Evolutionary conservation across 106 monocot genomes (phyloP).

Genomic region (Apostasia shenzhenica): DNA sequence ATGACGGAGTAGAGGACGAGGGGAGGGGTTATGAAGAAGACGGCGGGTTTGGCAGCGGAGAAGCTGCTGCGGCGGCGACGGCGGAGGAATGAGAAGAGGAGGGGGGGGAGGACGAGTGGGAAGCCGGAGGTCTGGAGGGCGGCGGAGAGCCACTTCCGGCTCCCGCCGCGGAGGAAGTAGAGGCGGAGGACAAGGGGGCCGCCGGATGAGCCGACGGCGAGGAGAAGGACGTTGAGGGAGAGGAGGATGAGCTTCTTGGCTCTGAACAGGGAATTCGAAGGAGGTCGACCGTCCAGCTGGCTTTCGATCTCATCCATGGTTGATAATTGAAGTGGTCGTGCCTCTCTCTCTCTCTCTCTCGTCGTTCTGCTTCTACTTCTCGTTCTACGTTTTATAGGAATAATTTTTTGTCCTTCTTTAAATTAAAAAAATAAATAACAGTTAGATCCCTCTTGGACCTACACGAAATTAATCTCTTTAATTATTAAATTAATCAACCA

Average conservation of each 20-base stretch:
- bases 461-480: no score
- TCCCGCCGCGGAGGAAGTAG: conserved; percentile 73
- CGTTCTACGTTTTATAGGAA: no score
- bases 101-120: conserved; percentile 17
- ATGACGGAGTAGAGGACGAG: neutral
- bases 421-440: no score
- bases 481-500: no score
- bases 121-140: conserved; percentile 30
- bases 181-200: conserved; percentile 55
- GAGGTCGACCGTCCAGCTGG: no score
- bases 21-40: neutral
- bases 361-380: no score
- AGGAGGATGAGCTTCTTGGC: conserved; percentile 15
- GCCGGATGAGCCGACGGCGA: conserved; percentile 29
- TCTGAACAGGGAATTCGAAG: neutral
- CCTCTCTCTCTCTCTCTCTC: no score
- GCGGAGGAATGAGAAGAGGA: conserved; percentile 5
- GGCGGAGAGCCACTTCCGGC: conserved; percentile 47
- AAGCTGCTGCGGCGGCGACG: neutral
- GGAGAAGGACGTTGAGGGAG: conserved; percentile 8
- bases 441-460: no score
- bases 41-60: neutral
- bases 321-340: no score
- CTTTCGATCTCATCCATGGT: no score
- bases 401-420: no score